Evolutionary conservation across 2,329 filamentous ascomycete species (phyloP), one percentile per base, ranked within the genome.

Genomic region (Cercospora berteroae): DNA sequence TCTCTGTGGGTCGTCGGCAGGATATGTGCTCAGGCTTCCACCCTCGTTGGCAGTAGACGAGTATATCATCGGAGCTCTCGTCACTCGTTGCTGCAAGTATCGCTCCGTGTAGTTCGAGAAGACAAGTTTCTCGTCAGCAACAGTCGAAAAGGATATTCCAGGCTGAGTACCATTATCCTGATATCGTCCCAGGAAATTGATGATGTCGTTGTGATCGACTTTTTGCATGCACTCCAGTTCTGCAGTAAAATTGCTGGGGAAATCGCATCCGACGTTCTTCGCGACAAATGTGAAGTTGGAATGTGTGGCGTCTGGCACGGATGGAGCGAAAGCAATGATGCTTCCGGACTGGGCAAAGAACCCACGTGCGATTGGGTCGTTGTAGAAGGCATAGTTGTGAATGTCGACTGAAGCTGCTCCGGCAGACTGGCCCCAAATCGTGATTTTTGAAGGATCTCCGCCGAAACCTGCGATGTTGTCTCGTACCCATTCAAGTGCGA

Each of bases 401-500:
- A 75, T 73, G 61, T 76, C 74, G 9, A 71, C 66, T 0, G 72
- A 67, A 3, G 66, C 56, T 2, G 61, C 69, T 6, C 75, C 75
- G 1, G 74, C 71, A 1, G 70, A 73, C 36, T 81, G 79, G 2
- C 81, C 81, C 60, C 77, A 80, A 5, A 82, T 73, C 1, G 77
- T 81, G 60, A 83, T 78, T 4, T 76, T 58, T 5, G 56, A 57
- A 70, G 25, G 74, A 67, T 82, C 80, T 13, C 80, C 81, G 4
- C 80, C 80, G 74, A 81, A 77, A 75, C 73, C 74, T 5, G 74
- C 77, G 55, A 81, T 81, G 67, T 82, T 82, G 12, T 78, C 73
- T 6, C 73, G 73, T 5, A 81, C 71, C 79, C 80, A 82, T 70
- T 81, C 79, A 2, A 75, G 55, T 39, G 78, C 55, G n/a, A 79